phyloP scores from a whole-genome alignment of 306 rosid genomes.

The Lotus japonicus region DNA sequence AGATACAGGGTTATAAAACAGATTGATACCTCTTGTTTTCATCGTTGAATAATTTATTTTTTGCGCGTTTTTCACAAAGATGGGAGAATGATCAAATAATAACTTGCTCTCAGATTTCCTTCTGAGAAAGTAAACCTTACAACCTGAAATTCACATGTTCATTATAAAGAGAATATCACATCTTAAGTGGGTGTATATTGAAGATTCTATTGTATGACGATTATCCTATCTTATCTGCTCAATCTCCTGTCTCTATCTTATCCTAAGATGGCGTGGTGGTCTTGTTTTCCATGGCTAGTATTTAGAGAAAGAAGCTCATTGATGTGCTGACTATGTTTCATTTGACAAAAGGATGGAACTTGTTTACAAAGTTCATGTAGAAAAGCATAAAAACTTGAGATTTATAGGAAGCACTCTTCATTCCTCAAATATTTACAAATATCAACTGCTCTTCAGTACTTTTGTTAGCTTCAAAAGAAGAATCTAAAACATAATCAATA shows the following conservation, averaged over 20 bases:
- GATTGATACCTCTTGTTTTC: conserved; percentile 20
- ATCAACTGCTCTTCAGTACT: conserved; percentile 3
- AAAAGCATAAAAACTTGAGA: not conserved
- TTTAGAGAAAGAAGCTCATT: not conserved
- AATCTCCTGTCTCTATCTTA: too few species aligned
- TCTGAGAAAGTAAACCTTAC: not conserved
- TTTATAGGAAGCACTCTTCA: not conserved
- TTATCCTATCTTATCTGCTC: too few species aligned
- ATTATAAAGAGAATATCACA: not conserved
- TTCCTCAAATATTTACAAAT: conserved; percentile 12
- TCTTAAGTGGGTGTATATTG: not conserved
- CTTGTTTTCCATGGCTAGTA: not conserved
- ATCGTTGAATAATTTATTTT: not conserved
- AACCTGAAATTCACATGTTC: not conserved
- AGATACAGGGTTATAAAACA: conserved; percentile 22
- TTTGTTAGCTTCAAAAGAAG: conserved; percentile 11
- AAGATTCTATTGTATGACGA: conserved; percentile 3
- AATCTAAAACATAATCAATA: conserved; percentile 2
- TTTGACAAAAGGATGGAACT: not conserved
- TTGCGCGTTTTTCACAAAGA: not conserved
- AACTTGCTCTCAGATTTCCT: not conserved
- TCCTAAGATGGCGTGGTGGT: too few species aligned
- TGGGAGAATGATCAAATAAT: conserved; percentile 4
- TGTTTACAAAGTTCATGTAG: not conserved
- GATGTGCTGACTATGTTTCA: not conserved